phyloP scores from a whole-genome alignment of 805 yeast genomes.

The Pichia manshurica region DNA sequence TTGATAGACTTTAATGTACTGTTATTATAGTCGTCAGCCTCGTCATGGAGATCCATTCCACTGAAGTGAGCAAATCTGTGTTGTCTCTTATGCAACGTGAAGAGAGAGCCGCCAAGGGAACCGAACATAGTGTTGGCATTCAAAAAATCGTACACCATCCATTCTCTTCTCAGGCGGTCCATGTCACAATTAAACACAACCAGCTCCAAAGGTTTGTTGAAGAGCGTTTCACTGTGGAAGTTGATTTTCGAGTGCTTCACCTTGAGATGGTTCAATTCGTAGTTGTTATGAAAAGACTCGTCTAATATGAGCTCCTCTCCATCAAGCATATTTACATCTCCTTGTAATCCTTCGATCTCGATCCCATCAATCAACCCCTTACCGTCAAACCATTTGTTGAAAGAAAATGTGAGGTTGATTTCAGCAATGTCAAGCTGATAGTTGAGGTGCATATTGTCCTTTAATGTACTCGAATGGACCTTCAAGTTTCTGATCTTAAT shows the following conservation, averaged over 20 bases:
- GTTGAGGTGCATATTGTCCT: conserved; percentile 15
- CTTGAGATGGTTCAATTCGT: conserved; percentile 37
- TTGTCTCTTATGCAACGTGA: conserved; percentile 73
- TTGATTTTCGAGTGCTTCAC: conserved; percentile 47
- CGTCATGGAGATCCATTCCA: conserved; percentile 24
- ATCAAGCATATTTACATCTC: conserved; percentile 25
- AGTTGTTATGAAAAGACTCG: conserved; percentile 26
- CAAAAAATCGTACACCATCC: conserved; percentile 60
- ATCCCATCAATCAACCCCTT: conserved; percentile 45
- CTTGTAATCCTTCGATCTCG: conserved; percentile 44
- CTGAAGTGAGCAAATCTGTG: conserved; percentile 44
- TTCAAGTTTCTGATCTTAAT: conserved; percentile 40
- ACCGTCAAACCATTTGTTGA: conserved; percentile 52
- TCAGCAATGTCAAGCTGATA: conserved; percentile 38
- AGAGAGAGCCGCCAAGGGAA: conserved; percentile 66
- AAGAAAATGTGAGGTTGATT: conserved; percentile 41
- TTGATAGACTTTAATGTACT: neutral
- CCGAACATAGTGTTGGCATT: conserved; percentile 70
- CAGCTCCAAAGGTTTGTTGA: conserved; percentile 38
- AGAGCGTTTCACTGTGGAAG: conserved; percentile 21
- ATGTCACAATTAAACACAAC: conserved; percentile 62
- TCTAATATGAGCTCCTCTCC: conserved; percentile 16
- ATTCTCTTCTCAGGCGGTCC: conserved; percentile 51
- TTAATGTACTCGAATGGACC: conserved; percentile 8
- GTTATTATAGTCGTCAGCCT: conserved; percentile 7